Percentiles rank a stretch among this genome's conserved stretches.
phyloP scores from a whole-genome alignment of 331 rosid species.

The Dryas integrifolia region DNA sequence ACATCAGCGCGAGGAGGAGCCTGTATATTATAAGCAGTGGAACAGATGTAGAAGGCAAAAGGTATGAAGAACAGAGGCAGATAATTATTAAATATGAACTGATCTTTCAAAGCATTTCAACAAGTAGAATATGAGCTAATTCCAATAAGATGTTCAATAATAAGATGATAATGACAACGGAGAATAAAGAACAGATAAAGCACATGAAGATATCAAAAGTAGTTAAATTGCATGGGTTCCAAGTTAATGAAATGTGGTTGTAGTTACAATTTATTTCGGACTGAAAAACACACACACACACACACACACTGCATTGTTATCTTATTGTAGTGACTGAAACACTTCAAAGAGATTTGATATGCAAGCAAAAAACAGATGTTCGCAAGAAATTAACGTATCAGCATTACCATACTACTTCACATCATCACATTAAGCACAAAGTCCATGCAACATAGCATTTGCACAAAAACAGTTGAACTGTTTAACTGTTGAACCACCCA shows the following conservation, averaged over 20 bases:
- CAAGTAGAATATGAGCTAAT: neutral
- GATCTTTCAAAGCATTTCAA: neutral
- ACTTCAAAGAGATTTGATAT: neutral
- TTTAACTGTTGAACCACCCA: too few species aligned
- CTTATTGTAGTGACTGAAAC: neutral
- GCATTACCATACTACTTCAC: neutral
- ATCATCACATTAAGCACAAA: neutral
- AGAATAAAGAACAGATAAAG: neutral
- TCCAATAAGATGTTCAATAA: neutral
- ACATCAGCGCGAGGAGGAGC: slow-evolving; percentile 98
- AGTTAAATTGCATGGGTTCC: neutral
- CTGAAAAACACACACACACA: too few species aligned
- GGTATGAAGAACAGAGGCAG: neutral
- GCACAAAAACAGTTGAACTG: neutral
- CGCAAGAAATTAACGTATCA: neutral
- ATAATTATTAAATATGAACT: neutral
- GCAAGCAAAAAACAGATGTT: neutral
- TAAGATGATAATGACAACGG: neutral
- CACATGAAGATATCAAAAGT: neutral
- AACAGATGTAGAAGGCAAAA: neutral
- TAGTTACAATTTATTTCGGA: neutral
- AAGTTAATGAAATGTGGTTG: neutral
- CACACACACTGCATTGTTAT: neutral
- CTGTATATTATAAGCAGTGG: slow-evolving; percentile 41
- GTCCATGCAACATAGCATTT: neutral